These are phyloP conservation scores for Penicillium verrucosum DNA, from an alignment of 2,329 filamentous ascomycete species.

Conservation along the genomic window DNA sequence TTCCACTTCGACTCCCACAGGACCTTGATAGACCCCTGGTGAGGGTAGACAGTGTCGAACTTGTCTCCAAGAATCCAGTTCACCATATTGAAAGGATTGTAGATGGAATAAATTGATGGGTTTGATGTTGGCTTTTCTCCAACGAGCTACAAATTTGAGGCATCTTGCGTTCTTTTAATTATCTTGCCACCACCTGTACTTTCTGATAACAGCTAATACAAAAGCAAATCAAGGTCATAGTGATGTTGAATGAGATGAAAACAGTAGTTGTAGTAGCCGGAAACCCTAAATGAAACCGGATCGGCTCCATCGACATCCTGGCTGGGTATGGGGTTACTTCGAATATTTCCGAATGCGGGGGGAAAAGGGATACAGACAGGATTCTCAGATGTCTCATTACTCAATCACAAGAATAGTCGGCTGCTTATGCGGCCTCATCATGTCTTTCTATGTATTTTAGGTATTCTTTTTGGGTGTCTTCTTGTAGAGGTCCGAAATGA, in stretches of 20 bases:
- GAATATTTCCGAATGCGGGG: slow-evolving; percentile 2
- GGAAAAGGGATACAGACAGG: not conserved
- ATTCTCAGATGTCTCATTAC: not conserved
- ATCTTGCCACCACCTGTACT: not conserved
- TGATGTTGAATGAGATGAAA: not conserved
- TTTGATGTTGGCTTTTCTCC: not conserved
- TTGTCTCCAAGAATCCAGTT: slow-evolving; percentile 45
- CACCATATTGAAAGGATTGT: slow-evolving; percentile 15
- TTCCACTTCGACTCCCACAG: slow-evolving; percentile 78
- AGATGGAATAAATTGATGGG: not conserved
- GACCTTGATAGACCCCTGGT: slow-evolving; percentile 58
- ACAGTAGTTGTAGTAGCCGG: not conserved
- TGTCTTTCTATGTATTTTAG: no score
- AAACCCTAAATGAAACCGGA: not conserved
- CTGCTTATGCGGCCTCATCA: no score
- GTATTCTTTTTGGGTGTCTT: no score
- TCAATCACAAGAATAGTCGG: not conserved
- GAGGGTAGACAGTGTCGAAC: slow-evolving; percentile 50
- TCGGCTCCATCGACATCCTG: not conserved
- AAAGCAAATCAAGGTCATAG: not conserved
- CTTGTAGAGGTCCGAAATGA: not conserved
- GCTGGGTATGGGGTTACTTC: not conserved
- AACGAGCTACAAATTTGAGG: not conserved
- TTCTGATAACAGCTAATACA: not conserved
- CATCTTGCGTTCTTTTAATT: not conserved